Conservation (phyloP, 371 early-diverging fungal genomes). For the Coemansia sp. region DNA sequence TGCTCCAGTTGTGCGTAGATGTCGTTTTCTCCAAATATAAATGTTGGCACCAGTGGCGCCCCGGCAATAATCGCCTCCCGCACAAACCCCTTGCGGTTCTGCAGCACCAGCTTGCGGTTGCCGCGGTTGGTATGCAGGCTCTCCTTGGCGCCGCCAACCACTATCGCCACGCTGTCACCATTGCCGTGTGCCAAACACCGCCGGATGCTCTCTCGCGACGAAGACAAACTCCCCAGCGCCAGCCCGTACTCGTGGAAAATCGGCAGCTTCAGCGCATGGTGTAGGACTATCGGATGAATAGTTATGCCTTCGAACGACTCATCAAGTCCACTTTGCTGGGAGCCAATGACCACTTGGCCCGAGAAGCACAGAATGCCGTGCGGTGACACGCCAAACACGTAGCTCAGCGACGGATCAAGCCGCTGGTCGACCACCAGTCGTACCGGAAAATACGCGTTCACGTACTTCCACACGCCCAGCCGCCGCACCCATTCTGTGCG, state of each 20-base stretch:
- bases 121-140: conserved; percentile 69
- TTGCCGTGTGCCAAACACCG: conserved; percentile 69
- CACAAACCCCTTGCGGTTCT: conserved; percentile 77
- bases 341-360: conserved; percentile 79
- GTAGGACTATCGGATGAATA: conserved; percentile 53
- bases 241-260: conserved; percentile 74
- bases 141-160: conserved; percentile 80
- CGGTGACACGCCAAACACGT: conserved; percentile 79
- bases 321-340: conserved; percentile 68
- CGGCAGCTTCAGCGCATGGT: conserved; percentile 62
- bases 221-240: conserved; percentile 73
- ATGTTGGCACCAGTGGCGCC: conserved; percentile 71
- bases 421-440: conserved; percentile 66
- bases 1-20: conserved; percentile 68
- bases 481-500: conserved; percentile 61
- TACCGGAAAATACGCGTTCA: conserved; percentile 80
- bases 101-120: conserved; percentile 63
- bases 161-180: conserved; percentile 77
- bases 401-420: conserved; percentile 51
- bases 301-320: conserved; percentile 67
- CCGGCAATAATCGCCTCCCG: conserved; percentile 76
- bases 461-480: conserved; percentile 67
- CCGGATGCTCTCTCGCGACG: conserved; percentile 73
- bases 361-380: conserved; percentile 86
- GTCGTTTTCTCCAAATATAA: conserved; percentile 85